Base-by-base conservation (phyloP, 139 green algal genomes). In the Chlamydomonas sp. region DNA sequence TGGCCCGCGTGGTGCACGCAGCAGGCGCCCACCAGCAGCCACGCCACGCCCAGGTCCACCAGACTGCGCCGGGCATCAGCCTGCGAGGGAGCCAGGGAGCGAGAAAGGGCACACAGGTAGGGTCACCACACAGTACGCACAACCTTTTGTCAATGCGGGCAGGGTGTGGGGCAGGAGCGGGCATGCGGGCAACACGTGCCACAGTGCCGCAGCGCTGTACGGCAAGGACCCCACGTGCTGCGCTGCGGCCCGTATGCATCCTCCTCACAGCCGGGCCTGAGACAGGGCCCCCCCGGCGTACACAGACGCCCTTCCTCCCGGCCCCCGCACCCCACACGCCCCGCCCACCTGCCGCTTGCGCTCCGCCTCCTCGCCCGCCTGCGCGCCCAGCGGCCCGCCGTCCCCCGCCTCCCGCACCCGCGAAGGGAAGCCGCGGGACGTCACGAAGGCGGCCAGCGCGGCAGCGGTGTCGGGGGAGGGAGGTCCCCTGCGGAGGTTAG, bases 1-100 rank as follows among this genome's bases (percentile, higher is more conserved):
- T 99, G 97, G n/a, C 97, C 97, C 60, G 95, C 78, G 85, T 99
- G 97, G 91, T 97, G 94, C 18, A 78, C 89, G 90, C 92, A 97
- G 94, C 97, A 98, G 57, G 96, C 87, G 10, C 92, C 85, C 5
- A 96, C 97, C 71, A 99, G 92, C 68, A 60, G 87, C 93, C 95
- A 98, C 0, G 97, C 95, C 18, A 96, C 78, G 6, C 64, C 92
- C 64, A 98, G 92, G 76, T 96, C 90, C 5, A 94, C 18, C 5
- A 92, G 84, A 66, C 85, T 91, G 16, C 84, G 78, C 0, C 81
- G 85, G 79, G 97, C 92, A 78, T 97, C 95, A 7, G 89, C 92
- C 71, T 88, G 84, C 0, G 49, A 74, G 59, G 16, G 58, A 14
- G 75, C 58, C 16, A 6, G 59, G 59, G 49, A 10, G 49, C 7